Percentiles rank a stretch among this genome's conserved stretches.
Conservation (phyloP, 176 grass and related monocot species). For the Zoysia pacifica region DNA sequence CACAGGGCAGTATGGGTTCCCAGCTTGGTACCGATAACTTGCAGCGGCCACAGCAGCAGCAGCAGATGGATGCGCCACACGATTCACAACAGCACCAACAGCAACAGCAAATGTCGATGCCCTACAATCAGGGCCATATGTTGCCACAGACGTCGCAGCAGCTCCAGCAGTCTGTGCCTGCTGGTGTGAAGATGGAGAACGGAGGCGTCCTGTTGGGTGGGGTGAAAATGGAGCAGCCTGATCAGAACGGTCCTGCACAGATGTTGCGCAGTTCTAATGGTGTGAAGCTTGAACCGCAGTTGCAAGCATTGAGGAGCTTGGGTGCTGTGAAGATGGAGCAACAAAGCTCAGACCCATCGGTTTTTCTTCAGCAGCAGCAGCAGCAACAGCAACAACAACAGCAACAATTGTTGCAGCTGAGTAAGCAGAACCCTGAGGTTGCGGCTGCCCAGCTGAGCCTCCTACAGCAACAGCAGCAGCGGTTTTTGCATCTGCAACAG, state of each 20-base stretch:
- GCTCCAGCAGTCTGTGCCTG: conserved; percentile 33
- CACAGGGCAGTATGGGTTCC: conserved; percentile 53
- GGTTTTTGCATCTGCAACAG: conserved; percentile 74
- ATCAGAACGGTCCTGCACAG: conserved; percentile 55
- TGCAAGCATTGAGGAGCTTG: conserved; percentile 69
- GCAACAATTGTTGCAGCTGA: conserved; percentile 67
- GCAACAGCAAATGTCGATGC: conserved; percentile 46
- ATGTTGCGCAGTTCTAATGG: conserved; percentile 34
- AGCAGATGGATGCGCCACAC: conserved; percentile 46
- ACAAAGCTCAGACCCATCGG: conserved; percentile 53
- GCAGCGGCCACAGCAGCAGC: conserved; percentile 40
- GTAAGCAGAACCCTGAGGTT: conserved; percentile 75
- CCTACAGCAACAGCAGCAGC: conserved; percentile 75
- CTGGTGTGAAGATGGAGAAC: conserved; percentile 56
- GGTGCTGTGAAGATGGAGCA: conserved; percentile 81
- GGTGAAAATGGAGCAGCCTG: conserved; percentile 77
- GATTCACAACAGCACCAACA: conserved; percentile 51
- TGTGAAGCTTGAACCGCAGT: conserved; percentile 71
- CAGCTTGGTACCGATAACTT: conserved; percentile 41
- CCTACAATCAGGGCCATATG: conserved; percentile 62
- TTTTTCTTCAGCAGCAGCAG: conserved; percentile 53
- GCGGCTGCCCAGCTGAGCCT: conserved; percentile 69
- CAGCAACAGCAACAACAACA: conserved; percentile 33
- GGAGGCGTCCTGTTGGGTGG: conserved; percentile 50
- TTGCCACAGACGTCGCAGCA: conserved; percentile 45